Evolutionary conservation across 192 early-diverging fungal species (phyloP).

Genomic region (Gamsiella multidivaricata): DNA sequence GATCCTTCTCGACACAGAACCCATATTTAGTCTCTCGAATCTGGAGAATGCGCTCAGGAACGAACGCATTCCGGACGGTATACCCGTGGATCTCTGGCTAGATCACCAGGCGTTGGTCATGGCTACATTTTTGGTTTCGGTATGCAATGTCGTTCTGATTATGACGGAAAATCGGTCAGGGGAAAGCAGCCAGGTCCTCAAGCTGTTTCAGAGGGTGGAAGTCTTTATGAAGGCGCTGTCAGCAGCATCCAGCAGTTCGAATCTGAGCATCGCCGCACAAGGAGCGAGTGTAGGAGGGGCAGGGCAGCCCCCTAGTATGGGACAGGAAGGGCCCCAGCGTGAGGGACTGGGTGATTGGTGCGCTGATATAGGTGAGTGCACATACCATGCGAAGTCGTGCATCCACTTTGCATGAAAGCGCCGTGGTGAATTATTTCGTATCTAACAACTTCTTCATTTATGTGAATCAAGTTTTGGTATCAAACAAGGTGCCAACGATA

Average conservation of each 20-base stretch:
- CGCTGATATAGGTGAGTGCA: slow-evolving; percentile 39
- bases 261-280: background rate
- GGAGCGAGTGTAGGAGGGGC: background rate
- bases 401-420: background rate
- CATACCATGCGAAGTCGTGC: too few relatives aligned
- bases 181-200: slow-evolving; percentile 17
- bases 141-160: slow-evolving; percentile 74
- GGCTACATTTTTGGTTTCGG: slow-evolving; percentile 67
- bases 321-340: background rate
- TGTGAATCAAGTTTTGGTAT: slow-evolving; percentile 41
- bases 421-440: background rate
- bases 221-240: slow-evolving; percentile 47
- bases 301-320: background rate
- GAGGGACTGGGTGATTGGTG: slow-evolving; percentile 50
- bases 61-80: slow-evolving; percentile 45
- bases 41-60: slow-evolving; percentile 56
- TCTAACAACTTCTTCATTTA: background rate
- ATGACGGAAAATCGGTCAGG: slow-evolving; percentile 55
- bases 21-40: slow-evolving; percentile 60
- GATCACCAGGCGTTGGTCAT: slow-evolving; percentile 61
- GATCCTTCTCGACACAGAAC: slow-evolving; percentile 71
- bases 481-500: slow-evolving; percentile 44
- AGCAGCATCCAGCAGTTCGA: slow-evolving; percentile 6
- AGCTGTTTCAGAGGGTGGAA: slow-evolving; percentile 32
- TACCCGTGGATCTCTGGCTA: slow-evolving; percentile 56